phyloP scores from a whole-genome alignment of 1,139 yeast genomes.

The Yamadazyma triangularis region DNA sequence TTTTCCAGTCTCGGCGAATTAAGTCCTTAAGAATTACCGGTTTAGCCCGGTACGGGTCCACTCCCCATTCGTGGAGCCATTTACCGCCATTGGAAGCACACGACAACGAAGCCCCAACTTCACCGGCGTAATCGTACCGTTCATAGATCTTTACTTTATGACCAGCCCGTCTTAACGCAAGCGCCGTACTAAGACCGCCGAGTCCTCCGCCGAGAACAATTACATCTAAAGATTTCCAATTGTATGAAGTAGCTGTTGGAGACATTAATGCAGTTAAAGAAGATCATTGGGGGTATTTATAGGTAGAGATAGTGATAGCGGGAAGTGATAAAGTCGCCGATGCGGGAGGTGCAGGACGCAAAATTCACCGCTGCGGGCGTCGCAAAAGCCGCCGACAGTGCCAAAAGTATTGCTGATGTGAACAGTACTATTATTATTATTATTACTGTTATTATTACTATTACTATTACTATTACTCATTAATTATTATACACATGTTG shows the following conservation, averaged over 20 bases:
- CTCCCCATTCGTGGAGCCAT: conserved; percentile 13
- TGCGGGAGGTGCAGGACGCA: too few species aligned
- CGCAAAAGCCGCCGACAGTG: too few species aligned
- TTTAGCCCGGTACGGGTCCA: conserved; percentile 16
- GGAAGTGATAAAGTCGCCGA: too few species aligned
- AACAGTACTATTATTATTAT: too few species aligned
- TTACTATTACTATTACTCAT: too few species aligned
- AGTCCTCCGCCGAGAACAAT: conserved; percentile 34
- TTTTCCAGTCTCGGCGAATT: conserved; percentile 18
- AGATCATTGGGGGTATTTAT: too few species aligned
- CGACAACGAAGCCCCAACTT: conserved; percentile 33
- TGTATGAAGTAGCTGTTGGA: conserved; percentile 6
- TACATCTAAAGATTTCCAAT: conserved; percentile 13
- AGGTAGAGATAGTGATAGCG: too few species aligned
- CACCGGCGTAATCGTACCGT: conserved; percentile 26
- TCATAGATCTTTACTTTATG: conserved; percentile 30
- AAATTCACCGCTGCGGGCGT: too few species aligned
- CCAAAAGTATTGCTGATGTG: too few species aligned
- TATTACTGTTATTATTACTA: too few species aligned
- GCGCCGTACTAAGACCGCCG: conserved; percentile 33
- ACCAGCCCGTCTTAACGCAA: conserved; percentile 26
- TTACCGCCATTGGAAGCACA: conserved; percentile 13
- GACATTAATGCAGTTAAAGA: too few species aligned
- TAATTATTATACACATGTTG: too few species aligned
- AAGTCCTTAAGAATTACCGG: conserved; percentile 19